A percentile compares a stretch with the other conserved stretches of the same genome.
phyloP scores from a whole-genome alignment of 2,329 filamentous ascomycete species.

The Botryotinia calthae region DNA sequence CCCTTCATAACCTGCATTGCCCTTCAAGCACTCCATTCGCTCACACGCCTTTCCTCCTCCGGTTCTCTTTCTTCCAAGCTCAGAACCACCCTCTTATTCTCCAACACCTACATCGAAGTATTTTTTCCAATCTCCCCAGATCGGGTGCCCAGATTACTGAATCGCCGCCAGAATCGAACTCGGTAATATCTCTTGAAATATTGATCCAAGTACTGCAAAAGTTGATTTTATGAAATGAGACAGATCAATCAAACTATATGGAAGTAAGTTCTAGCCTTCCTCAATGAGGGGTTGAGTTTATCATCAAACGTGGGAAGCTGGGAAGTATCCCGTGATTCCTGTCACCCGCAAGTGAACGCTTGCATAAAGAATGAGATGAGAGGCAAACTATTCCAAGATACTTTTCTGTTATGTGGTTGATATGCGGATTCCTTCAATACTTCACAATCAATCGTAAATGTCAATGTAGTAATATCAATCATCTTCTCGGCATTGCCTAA shows the following conservation, averaged over 20 bases:
- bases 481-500: not conserved
- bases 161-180: not conserved
- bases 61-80: not conserved
- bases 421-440: not conserved
- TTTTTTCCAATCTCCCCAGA: not conserved
- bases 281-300: not conserved
- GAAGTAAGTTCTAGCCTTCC: not conserved
- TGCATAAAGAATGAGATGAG: not conserved
- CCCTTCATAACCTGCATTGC: not conserved
- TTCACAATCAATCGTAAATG: not conserved
- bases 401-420: not conserved
- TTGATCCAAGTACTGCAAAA: not conserved
- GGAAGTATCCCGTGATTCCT: not conserved
- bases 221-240: not conserved
- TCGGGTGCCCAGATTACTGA: not conserved
- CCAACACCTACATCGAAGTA: not conserved
- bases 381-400: not conserved
- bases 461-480: not conserved
- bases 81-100: not conserved
- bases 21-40: not conserved
- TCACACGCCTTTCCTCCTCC: not conserved
- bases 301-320: not conserved
- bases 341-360: not conserved
- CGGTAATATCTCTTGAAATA: not conserved
- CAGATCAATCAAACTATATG: not conserved